Base-by-base conservation (phyloP, 1,284 basidiomycete genomes). In the Melampsora larici-populina region DNA sequence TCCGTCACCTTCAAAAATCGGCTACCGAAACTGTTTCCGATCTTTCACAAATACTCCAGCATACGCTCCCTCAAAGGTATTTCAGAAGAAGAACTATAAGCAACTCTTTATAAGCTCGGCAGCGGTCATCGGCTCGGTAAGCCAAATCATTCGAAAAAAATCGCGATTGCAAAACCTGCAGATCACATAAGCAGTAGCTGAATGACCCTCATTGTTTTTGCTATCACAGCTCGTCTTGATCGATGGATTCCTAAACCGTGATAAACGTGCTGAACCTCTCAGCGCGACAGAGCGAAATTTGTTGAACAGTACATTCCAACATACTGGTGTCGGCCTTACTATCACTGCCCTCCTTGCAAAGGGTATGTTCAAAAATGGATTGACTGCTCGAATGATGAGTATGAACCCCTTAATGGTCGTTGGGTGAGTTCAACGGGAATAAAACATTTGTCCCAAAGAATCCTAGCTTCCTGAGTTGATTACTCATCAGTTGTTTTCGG, bases 401-500 rank as follows among this genome's bases (percentile, higher is more conserved):
- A 66, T 74, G 71, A 74, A 74, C 18, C 71, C 71, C 40, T 66
- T 74, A n/a, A 63, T 31, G 18, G 62, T 66, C 11, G 62, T 43
- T n/a, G 71, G 71, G 71, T 74, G 33, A 21, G 46, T 74, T 17
- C 64, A n/a, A 18, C 31, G 29, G 29, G 2, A 24, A 31, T 15
- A 15, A 13, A 40, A 13, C 49, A 21, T 96, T 71, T 94, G 85
- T 90, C 4, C 80, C 82, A 62, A 33, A 33, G 8, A 95, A 94
- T 84, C 93, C 93, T 70, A 95, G 91, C 92, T 84, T 92, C 49
- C 91, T 94, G 3, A 88, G 94, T 46, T 93, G 92, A 80, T 89
- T 24, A 6, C 58, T 24, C 1, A 31, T 60, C 58, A 81, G 13
- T 26, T 1, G 18, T 40, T 36, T 65, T 9, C 7, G 3, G 26